phyloP scores from a whole-genome alignment of 2,329 filamentous ascomycete genomes.

The Diplocarpon mali region DNA sequence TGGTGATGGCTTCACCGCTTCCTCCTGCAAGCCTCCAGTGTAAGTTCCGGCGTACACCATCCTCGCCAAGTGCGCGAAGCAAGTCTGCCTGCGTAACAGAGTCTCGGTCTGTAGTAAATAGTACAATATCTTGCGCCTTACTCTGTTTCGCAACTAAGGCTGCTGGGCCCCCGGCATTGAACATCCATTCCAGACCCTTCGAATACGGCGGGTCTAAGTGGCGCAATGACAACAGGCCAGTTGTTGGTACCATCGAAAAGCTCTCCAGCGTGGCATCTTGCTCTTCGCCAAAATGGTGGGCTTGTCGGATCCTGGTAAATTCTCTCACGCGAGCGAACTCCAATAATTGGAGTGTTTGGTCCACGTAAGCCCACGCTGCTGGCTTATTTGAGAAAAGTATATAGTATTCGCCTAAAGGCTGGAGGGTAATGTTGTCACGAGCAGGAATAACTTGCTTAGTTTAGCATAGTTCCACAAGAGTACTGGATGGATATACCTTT shows the following conservation, averaged over 20 bases:
- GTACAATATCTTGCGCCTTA: conserved; percentile 20
- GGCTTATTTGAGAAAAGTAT: conserved; percentile 51
- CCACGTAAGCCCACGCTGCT: conserved; percentile 51
- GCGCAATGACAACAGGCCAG: conserved; percentile 26
- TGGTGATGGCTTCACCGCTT: conserved; percentile 10
- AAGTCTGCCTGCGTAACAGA: conserved; percentile 13
- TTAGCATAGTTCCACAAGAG: conserved; percentile 2
- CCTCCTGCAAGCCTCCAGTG: conserved; percentile 24
- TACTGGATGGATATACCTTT: conserved; percentile 34
- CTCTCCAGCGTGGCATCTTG: conserved; percentile 33
- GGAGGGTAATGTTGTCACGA: conserved; percentile 51
- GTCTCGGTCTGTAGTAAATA: conserved; percentile 21
- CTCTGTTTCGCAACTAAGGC: conserved; percentile 12
- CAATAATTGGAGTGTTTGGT: conserved; percentile 42
- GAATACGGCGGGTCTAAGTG: conserved; percentile 28
- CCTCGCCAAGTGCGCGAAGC: conserved; percentile 15
- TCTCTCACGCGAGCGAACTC: conserved; percentile 1
- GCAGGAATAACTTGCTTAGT: conserved; percentile 39
- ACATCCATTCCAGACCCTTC: conserved; percentile 24
- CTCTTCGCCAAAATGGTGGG: conserved; percentile 37
- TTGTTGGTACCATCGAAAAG: conserved; percentile 40
- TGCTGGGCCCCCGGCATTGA: conserved; percentile 28
- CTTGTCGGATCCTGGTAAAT: conserved; percentile 31
- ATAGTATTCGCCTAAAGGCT: conserved; percentile 54
- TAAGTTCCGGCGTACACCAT: conserved; percentile 25